Evolutionary conservation across 768 basidiomycete genomes (phyloP).

Genomic region (Suillus brevipes): DNA sequence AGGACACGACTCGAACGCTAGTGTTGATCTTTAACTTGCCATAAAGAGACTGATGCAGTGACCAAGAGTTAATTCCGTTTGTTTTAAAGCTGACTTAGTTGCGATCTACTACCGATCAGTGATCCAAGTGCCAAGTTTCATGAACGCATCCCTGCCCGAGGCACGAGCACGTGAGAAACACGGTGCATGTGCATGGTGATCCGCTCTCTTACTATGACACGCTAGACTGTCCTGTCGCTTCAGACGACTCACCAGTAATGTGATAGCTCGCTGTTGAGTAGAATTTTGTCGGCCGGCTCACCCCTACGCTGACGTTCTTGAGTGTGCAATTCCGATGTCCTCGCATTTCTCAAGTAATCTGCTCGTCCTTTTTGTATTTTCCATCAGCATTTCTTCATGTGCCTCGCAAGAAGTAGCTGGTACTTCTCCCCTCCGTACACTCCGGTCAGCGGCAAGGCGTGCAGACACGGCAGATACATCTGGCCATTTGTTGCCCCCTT

Average conservation of each 20-base stretch:
- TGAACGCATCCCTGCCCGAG: neutral
- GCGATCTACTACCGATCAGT: neutral
- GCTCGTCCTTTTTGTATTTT: neutral
- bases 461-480: neutral
- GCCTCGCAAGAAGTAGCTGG: neutral
- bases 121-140: neutral
- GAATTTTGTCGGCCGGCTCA: neutral
- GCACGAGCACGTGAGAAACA: neutral
- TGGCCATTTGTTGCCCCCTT: neutral
- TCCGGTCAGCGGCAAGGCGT: neutral
- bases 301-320: neutral
- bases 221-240: neutral
- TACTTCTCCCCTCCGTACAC: neutral
- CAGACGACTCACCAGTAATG: neutral
- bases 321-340: neutral
- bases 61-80: neutral
- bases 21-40: neutral
- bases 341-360: neutral
- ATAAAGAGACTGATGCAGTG: neutral
- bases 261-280: neutral
- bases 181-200: neutral
- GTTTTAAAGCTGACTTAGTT: neutral
- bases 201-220: neutral
- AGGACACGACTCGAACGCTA: neutral
- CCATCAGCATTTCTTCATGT: neutral